These are phyloP conservation scores for Craspedostauros australis DNA, from an alignment of 108 stramenopile genomes.

Conservation along the genomic window DNA sequence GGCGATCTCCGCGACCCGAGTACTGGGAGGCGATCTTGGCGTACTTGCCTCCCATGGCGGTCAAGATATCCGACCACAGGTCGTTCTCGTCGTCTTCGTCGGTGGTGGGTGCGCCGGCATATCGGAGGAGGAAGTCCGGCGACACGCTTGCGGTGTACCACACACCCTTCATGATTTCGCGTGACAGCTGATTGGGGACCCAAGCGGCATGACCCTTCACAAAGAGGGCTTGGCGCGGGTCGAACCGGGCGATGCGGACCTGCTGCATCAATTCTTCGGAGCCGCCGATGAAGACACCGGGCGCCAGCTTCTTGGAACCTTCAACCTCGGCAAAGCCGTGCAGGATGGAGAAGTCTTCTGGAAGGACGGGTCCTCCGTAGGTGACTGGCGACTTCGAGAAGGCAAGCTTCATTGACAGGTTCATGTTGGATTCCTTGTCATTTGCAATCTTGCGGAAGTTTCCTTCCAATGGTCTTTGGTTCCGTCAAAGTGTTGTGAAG, in stretches of 20 bases:
- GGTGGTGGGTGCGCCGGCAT: slow-evolving; percentile 68
- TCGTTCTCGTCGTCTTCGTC: slow-evolving; percentile 65
- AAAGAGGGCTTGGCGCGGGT: slow-evolving; percentile 65
- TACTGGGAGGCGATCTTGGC: slow-evolving; percentile 54
- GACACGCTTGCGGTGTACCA: slow-evolving; percentile 77
- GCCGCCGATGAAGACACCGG: slow-evolving; percentile 82
- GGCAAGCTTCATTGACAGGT: slow-evolving; percentile 69
- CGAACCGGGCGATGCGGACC: slow-evolving; percentile 56
- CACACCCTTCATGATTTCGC: slow-evolving; percentile 81
- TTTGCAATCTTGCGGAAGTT: slow-evolving; percentile 58
- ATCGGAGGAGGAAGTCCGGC: slow-evolving; percentile 70
- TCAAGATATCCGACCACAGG: slow-evolving; percentile 77
- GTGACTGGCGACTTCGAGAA: slow-evolving; percentile 64
- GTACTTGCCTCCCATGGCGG: slow-evolving; percentile 76
- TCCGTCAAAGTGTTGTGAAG: too few relatives aligned
- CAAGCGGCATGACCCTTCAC: slow-evolving; percentile 85
- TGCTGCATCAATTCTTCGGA: slow-evolving; percentile 76
- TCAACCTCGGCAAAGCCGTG: slow-evolving; percentile 81
- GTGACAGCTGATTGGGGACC: slow-evolving; percentile 76
- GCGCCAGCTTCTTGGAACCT: slow-evolving; percentile 74
- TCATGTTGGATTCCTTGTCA: slow-evolving; percentile 55
- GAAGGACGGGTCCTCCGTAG: slow-evolving; percentile 81
- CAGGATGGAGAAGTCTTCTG: slow-evolving; percentile 73
- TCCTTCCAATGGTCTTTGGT: slow-evolving; percentile 61
- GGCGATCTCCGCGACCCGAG: slow-evolving; percentile 59